phyloP scores from a whole-genome alignment of 1,284 basidiomycete genomes.

The Cryptococcus jaspeensis region DNA sequence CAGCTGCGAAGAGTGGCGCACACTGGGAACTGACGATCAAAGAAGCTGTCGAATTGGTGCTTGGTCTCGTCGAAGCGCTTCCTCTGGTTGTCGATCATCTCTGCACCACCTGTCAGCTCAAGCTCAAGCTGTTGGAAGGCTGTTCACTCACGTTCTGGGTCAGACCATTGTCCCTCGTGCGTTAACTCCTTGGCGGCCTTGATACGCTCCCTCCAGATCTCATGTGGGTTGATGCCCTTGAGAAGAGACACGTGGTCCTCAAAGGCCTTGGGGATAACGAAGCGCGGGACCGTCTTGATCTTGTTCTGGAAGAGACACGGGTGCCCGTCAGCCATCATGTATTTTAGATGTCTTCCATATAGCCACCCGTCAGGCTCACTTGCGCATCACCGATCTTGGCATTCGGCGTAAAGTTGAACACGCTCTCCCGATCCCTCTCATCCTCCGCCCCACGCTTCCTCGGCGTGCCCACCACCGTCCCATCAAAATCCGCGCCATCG shows the following conservation, averaged over 20 bases:
- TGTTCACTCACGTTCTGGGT: background rate
- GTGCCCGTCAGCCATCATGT: too few relatives aligned
- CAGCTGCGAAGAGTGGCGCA: background rate
- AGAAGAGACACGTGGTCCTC: background rate
- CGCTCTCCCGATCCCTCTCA: background rate
- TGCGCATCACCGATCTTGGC: background rate
- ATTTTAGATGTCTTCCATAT: background rate
- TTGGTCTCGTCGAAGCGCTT: background rate
- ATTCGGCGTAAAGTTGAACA: constrained; percentile 12
- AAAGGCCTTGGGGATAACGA: constrained; percentile 8
- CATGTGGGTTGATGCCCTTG: constrained; percentile 1
- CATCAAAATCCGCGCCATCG: background rate
- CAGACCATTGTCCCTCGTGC: background rate
- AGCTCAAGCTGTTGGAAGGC: background rate
- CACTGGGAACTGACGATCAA: background rate
- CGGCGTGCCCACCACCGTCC: background rate
- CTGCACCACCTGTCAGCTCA: background rate
- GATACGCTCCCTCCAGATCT: constrained; percentile 3
- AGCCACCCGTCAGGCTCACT: background rate
- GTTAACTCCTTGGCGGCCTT: background rate
- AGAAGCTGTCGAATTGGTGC: background rate
- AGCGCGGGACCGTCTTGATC: constrained; percentile 1
- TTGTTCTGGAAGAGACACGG: background rate
- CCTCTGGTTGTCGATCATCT: background rate
- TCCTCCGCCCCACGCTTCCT: background rate